A percentile compares a stretch with the other conserved stretches of the same genome.
Conservation (phyloP, 1,284 basidiomycete species). For the Ganoderma sinense region DNA sequence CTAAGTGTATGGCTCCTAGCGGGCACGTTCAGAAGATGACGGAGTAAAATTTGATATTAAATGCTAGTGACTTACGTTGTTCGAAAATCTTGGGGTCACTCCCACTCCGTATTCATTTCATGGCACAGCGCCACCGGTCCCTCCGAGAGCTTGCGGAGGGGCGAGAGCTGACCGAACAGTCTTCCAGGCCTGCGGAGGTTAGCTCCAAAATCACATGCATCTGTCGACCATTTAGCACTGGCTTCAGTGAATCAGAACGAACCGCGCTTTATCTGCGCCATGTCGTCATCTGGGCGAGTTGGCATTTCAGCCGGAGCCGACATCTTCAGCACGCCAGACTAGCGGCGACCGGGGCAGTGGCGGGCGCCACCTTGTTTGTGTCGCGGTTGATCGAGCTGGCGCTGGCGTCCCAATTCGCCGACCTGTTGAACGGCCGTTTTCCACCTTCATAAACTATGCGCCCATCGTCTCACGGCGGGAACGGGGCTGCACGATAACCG, state of each 20-base stretch:
- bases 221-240: constrained; percentile 36
- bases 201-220: background rate
- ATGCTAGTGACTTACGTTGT: constrained; percentile 40
- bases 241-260: constrained; percentile 57
- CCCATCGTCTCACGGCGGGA: background rate
- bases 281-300: constrained; percentile 17
- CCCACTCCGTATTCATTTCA: constrained; percentile 44
- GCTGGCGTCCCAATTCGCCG: background rate
- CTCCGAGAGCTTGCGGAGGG: background rate
- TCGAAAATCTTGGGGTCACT: constrained; percentile 40
- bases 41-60: constrained; percentile 9
- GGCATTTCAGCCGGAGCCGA: background rate
- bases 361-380: background rate
- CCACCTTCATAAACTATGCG: background rate
- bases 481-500: background rate
- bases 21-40: background rate
- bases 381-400: background rate
- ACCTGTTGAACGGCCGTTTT: background rate
- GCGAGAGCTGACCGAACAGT: background rate
- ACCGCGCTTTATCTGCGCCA: constrained; percentile 59
- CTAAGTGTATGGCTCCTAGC: constrained; percentile 37
- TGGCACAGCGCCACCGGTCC: constrained; percentile 44
- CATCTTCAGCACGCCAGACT: background rate
- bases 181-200: constrained; percentile 39
- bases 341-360: constrained; percentile 48